A percentile compares a stretch with the other conserved stretches of the same genome.
Evolutionary conservation across 2,329 filamentous ascomycete species (phyloP).

Genomic region (Pseudogymnoascus verrucosus): DNA sequence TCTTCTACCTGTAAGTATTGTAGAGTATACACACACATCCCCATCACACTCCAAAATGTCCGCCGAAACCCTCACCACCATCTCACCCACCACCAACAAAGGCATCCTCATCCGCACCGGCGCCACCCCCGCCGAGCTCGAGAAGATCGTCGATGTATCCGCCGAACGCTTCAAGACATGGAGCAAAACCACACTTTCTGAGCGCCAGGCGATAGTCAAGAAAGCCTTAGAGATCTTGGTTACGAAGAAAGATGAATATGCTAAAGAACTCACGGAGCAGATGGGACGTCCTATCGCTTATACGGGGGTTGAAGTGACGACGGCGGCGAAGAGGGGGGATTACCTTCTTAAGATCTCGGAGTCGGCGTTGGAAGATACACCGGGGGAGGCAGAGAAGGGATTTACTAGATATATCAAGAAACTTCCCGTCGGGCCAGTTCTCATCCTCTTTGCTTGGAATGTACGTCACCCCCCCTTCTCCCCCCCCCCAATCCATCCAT

Average conservation of each 20-base stretch:
- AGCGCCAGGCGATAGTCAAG: conserved; percentile 72
- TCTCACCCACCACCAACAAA: conserved; percentile 85
- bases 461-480: conserved; percentile 44
- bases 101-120: conserved; percentile 73
- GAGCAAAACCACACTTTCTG: conserved; percentile 63
- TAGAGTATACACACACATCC: background rate
- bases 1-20: conserved; percentile 3
- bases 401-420: conserved; percentile 89
- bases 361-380: conserved; percentile 69
- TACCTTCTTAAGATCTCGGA: conserved; percentile 79
- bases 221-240: conserved; percentile 66
- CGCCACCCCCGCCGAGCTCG: conserved; percentile 60
- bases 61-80: conserved; percentile 61
- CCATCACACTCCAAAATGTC: conserved; percentile 40
- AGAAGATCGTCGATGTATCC: conserved; percentile 62
- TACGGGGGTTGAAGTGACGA: conserved; percentile 73
- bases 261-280: conserved; percentile 79
- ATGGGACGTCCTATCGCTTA: conserved; percentile 93
- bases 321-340: conserved; percentile 75
- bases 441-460: conserved; percentile 95
- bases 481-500: no score
- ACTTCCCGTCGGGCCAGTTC: conserved; percentile 75
- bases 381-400: conserved; percentile 75
- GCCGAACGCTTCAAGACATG: conserved; percentile 69
- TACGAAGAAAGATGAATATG: conserved; percentile 69